Base-by-base conservation (phyloP, 2,329 filamentous ascomycete genomes). In the Fusarium sp. region DNA sequence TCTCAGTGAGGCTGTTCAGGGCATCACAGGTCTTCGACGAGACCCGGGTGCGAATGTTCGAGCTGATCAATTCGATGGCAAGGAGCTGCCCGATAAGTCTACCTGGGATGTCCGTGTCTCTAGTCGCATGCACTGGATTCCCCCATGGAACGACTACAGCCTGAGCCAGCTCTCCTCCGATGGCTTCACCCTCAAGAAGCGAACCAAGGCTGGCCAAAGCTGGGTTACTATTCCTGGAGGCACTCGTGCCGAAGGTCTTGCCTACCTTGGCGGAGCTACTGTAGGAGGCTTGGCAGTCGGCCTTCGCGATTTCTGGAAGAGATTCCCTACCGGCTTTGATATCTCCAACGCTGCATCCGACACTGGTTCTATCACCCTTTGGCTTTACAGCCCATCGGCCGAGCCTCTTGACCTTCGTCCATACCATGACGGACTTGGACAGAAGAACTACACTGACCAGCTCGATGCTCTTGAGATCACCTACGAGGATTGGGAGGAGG, bases 281-380 rank as follows among this genome's bases (percentile, higher is more conserved):
- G 77, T 79, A 5, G 88, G 88, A n/a, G 88, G 88, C 14, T 79
- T 91, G 3, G 88, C 86, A 2, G 75, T 90, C 7, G 87, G 86
- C 1, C 80, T 88, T 48, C 83, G 85, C 4, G 84, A 90, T 70
- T 90, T 90, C 74, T 90, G 88, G 88, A 87, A 90, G 79, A 82
- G 86, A 18, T 89, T 88, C 67, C 88, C 88, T 0, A 87, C 86
- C 0, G 83, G 85, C 6, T 76, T 90, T 7, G 88, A 90, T 47
- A 82, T 90, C 13, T 77, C 81, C 1, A 82, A 86, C 53, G 85
- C 87, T 0, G 82, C 81, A 0, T 79, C 80, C 0, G 84, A 88
- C 47, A 73, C 76, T 3, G 87, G 87, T 1, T 79, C 82, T 7
- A 79, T 90, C 13, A 90, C 87, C 0, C 62, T 89, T 1, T 91